A percentile compares a stretch with the other conserved stretches of the same genome.
Conservation (phyloP, 192 early-diverging fungal genomes). For the Umbelopsis vinacea region DNA sequence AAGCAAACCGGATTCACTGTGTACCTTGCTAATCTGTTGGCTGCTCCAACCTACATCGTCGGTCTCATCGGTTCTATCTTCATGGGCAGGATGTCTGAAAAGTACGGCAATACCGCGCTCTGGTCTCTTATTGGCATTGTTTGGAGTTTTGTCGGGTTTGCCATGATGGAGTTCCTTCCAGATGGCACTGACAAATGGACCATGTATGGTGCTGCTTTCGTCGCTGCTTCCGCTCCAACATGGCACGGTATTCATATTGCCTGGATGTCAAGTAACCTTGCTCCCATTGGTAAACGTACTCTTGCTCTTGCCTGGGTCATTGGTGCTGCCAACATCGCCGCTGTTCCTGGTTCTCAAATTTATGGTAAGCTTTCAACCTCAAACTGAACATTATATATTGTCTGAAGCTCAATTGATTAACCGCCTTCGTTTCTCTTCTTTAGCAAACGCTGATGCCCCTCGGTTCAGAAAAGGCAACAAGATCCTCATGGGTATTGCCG, state of each 20-base stretch:
- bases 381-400: too few species aligned
- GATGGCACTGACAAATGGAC: slow-evolving; percentile 39
- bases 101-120: slow-evolving; percentile 22
- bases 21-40: slow-evolving; percentile 27
- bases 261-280: slow-evolving; percentile 36
- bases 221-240: slow-evolving; percentile 32
- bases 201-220: slow-evolving; percentile 41
- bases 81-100: slow-evolving; percentile 17
- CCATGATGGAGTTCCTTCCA: slow-evolving; percentile 41
- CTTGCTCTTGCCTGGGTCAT: slow-evolving; percentile 28
- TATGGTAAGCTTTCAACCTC: background rate
- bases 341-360: slow-evolving; percentile 36
- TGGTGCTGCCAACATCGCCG: slow-evolving; percentile 28
- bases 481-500: slow-evolving; percentile 49
- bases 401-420: too few species aligned
- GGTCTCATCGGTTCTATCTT: slow-evolving; percentile 28
- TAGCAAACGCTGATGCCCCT: slow-evolving; percentile 46
- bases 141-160: slow-evolving; percentile 31
- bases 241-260: slow-evolving; percentile 29
- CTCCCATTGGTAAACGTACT: slow-evolving; percentile 34
- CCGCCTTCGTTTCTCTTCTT: background rate
- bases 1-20: slow-evolving; percentile 29
- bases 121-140: slow-evolving; percentile 3
- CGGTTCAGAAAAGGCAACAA: slow-evolving; percentile 54
- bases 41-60: slow-evolving; percentile 35